Evolutionary conservation across 768 basidiomycete genomes (phyloP), one percentile per base, ranked within the genome.

Genomic region (Lactarius hatsudake): DNA sequence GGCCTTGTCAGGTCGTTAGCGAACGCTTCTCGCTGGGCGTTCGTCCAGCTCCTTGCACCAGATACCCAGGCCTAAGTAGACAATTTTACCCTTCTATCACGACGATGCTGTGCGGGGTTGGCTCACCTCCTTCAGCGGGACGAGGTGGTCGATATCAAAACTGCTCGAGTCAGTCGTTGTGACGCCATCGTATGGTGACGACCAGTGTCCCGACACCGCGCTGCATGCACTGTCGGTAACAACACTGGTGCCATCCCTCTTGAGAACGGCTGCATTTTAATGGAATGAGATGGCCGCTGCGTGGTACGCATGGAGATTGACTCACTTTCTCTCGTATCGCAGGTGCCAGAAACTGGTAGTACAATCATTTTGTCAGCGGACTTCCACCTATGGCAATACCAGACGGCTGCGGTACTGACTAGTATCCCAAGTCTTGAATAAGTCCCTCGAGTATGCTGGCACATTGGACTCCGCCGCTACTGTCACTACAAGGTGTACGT

Each of bases 1-100:
- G 85, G 85, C 30, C 83, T 78, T 2, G 79, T 81, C 55, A 86
- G 73, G 62, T 86, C 85, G 69, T 86, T 86, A 12, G 85, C 84
- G 63, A 81, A 83, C 0, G 81, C 76, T 68, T 85, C 80, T 36
- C 85, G 80, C 66, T 81, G 80, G 1, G 80, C 81, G 43, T 69
- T 72, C 17, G 84, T 83, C 85, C 85, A 86, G 51, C 71, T 65
- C 10, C 81, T 76, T 17, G 85, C 85, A 26, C 85, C 85, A 9
- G 83, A 84, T 0, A 85, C 69, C 85, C 85, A 86, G 0, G 85
- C 85, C 80, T 83, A 36, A 2, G 12, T 17, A 15, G 17, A 32
- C 3, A 69, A 55, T 36, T 32, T 32, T 15, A 20, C 20, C 40
- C n/a, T 3, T 18, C 43, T 42, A 32, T 23, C 36, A 20, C 42